Base-by-base conservation (phyloP, 495 filamentous ascomycete genomes). In the Choiromyces venosus region DNA sequence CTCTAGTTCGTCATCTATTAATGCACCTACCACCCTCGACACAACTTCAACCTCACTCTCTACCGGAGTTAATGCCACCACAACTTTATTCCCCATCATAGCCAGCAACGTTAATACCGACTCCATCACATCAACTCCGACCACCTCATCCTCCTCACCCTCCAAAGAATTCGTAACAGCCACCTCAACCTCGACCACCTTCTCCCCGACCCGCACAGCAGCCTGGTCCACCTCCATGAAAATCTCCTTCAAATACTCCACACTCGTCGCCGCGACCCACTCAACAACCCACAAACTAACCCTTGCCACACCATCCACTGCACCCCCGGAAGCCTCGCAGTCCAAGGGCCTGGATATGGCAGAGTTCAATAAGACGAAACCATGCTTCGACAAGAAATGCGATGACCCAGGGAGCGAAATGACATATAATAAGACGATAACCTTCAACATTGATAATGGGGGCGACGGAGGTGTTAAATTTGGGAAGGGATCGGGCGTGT, bases 351-450 rank as follows among this genome's bases (percentile, higher is more conserved):
- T 61, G 12, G 25, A 33, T 4, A 66, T 71, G 65, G 42, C 65
- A 14, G 64, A 69, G 36, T 61, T 72, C n/a, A 75, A 65, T 33
- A 71, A 69, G 29, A 35, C 74, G 14, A 67, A 37, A 2, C 74
- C 74, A 1, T 75, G 74, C 65, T 75, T 74, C 12, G 18, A 56
- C n/a, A 29, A 42, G 16, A 42, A 65, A 18, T 75, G 74, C 35
- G 10, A 66, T 1, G 74, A 75, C 29, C 74, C 74, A 4, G 35
- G 39, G 0, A 75, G 74, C 44, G 72, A 67, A 16, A 74, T 74
- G 74, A 75, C 73, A 18, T 75, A 74, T 33, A n/a, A 35, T 21
- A 72, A 71, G 37, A 52, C 35, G 18, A 9, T 68, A 36, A 38
- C 37, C 2, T 36, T 29, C 44, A n/a, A 42, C 4, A 14, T 42